Conservation (phyloP, 78 protist species). For the Dictyostelium citrinum region DNA sequence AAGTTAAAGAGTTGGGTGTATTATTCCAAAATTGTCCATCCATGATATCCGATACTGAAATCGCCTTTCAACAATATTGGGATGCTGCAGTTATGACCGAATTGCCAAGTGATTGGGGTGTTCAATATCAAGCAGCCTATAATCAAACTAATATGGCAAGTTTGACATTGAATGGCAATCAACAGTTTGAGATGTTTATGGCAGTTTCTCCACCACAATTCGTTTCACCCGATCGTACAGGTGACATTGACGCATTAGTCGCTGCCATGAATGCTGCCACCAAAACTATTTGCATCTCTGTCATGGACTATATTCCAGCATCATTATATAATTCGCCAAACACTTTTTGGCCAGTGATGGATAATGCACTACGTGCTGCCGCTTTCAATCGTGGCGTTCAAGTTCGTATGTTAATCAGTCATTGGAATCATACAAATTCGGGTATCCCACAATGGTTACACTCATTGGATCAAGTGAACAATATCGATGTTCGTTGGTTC, state of each 20-base stretch:
- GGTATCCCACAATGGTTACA: slow-evolving; percentile 59
- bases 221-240: slow-evolving; percentile 41
- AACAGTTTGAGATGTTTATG: slow-evolving; percentile 36
- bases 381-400: slow-evolving; percentile 74
- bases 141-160: not conserved
- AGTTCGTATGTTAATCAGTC: slow-evolving; percentile 77
- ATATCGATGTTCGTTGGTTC: slow-evolving; percentile 80
- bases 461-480: slow-evolving; percentile 61
- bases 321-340: slow-evolving; percentile 61
- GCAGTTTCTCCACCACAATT: slow-evolving; percentile 64
- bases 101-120: slow-evolving; percentile 57
- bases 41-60: slow-evolving; percentile 71
- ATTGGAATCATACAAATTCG: slow-evolving; percentile 85
- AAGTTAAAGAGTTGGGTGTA: slow-evolving; percentile 92
- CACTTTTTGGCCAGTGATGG: slow-evolving; percentile 83
- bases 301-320: slow-evolving; percentile 87
- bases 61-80: slow-evolving; percentile 81
- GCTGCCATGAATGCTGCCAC: slow-evolving; percentile 55
- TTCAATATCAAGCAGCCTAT: not conserved
- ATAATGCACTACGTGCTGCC: slow-evolving; percentile 79
- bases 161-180: slow-evolving; percentile 23
- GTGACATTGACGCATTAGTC: slow-evolving; percentile 78
- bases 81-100: slow-evolving; percentile 11
- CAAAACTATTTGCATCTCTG: slow-evolving; percentile 55
- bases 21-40: slow-evolving; percentile 67